Evolutionary conservation across 139 green algal species (phyloP).

Genomic region (Chlorella sp.): DNA sequence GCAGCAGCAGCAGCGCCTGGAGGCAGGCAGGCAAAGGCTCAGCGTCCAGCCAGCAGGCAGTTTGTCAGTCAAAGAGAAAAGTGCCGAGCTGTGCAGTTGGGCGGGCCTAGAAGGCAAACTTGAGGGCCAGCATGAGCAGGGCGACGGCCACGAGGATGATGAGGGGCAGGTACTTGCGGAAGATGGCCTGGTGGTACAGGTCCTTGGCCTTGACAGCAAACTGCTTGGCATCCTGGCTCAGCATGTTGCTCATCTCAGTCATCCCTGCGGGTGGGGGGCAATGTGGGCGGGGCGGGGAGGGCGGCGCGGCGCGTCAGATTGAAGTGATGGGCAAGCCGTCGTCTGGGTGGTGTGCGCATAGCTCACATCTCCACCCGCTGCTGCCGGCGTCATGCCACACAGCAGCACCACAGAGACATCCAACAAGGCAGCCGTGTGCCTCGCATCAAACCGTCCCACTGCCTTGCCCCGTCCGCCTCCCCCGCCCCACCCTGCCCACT

Average conservation of each 20-base stretch:
- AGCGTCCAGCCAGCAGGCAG: too few species aligned
- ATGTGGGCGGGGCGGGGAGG: background rate
- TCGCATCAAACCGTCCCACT: too few species aligned
- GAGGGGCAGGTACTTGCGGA: slow-evolving; percentile 94
- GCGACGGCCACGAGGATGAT: slow-evolving; percentile 76
- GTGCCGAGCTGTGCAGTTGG: too few species aligned
- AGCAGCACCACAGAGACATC: background rate
- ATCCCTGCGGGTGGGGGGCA: slow-evolving; percentile 66
- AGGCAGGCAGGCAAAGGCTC: too few species aligned
- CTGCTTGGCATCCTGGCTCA: slow-evolving; percentile 86
- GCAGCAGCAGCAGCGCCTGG: too few species aligned
- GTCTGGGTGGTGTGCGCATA: background rate
- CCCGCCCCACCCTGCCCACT: slow-evolving; percentile 44
- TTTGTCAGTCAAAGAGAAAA: too few species aligned
- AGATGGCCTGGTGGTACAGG: slow-evolving; percentile 88
- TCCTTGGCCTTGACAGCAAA: slow-evolving; percentile 90
- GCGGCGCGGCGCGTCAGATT: background rate
- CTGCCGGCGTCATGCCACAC: background rate
- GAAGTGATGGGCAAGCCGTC: background rate
- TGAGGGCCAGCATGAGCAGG: slow-evolving; percentile 77
- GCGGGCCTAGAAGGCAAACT: slow-evolving; percentile 52
- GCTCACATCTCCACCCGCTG: background rate
- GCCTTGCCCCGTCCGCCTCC: too few species aligned
- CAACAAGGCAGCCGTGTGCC: background rate
- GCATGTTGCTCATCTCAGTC: slow-evolving; percentile 80